Evolutionary conservation across 345 rosid species (phyloP), one percentile per base, ranked within the genome.

Genomic region (Iberis pinnata): DNA sequence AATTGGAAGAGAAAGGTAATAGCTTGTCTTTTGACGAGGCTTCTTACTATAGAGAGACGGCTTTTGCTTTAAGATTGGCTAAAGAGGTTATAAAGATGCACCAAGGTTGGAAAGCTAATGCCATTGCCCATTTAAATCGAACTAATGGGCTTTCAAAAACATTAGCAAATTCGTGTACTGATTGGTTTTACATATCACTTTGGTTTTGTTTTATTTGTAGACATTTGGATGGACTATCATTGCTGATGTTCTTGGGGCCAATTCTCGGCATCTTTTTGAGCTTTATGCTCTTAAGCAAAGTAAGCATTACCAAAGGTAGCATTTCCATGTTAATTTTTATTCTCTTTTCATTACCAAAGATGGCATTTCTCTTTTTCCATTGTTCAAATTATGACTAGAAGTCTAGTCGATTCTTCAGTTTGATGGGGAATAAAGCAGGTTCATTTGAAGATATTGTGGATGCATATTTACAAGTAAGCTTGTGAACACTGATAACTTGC

Each of bases 221-320:
- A 68, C 76, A 44, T 93, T 86, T 80, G 95, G 89, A 31, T 93
- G 99, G 99, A 60, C 71, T 18, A 72, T 88, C 73, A 70, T 93
- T 55, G 75, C 78, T 56, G 95, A 88, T 74, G 97, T 93, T 60
- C 86, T 88, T 19, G 95, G 97, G 20, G 59, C 99, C 56, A 88
- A 78, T 55, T 80, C 95, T 25, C 82, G 95, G 36, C 97, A 86
- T 79, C 79, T 93, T 16, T 86, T 88, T n/a, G 97, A 88, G 79
- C 85, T 93, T 67, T 86, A 88, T 65, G 83, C 85, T 1, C 94
- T 93, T 69, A 86, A 93, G 49, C 97, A 82, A 70, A 79, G 80
- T 70, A 88, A 73, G 70, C 68, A 78, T 69, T 80, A 80, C 72
- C 77, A 78, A 57, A 79, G 71, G 98, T 84, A 81, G 70, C 75